phyloP scores from a whole-genome alignment of 1,139 yeast genomes.

The Suhomyces bokatorum region DNA sequence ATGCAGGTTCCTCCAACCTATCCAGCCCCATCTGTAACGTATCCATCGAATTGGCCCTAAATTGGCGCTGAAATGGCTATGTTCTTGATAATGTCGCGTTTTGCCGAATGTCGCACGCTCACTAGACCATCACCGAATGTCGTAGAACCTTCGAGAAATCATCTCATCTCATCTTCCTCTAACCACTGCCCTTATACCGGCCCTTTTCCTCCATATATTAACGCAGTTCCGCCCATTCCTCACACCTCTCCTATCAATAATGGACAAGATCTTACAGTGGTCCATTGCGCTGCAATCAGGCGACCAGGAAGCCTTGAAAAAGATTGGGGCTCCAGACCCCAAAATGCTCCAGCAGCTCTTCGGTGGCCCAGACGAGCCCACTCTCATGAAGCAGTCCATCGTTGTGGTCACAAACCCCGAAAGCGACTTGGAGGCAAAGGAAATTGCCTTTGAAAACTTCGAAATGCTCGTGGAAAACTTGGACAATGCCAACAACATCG shows the following conservation, averaged over 20 bases:
- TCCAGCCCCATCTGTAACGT: too few species aligned
- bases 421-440: slow-evolving; percentile 60
- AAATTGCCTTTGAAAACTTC: slow-evolving; percentile 83
- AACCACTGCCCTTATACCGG: not conserved
- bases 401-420: slow-evolving; percentile 62
- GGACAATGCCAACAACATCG: slow-evolving; percentile 93
- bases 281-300: slow-evolving; percentile 77
- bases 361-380: slow-evolving; percentile 85
- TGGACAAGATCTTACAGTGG: slow-evolving; percentile 94
- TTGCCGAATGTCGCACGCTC: not conserved
- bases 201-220: not conserved
- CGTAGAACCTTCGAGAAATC: slow-evolving; percentile 14
- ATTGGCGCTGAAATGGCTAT: too few species aligned
- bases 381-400: slow-evolving; percentile 77
- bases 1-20: too few species aligned
- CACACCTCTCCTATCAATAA: slow-evolving; percentile 21
- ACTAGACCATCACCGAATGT: slow-evolving; percentile 2
- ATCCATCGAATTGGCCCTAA: too few species aligned
- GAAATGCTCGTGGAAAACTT: slow-evolving; percentile 92
- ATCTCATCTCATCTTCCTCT: not conserved
- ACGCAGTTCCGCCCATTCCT: too few species aligned
- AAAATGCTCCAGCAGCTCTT: slow-evolving; percentile 73
- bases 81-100: not conserved
- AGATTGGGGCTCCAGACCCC: slow-evolving; percentile 73
- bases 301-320: slow-evolving; percentile 61